Evolutionary conservation across 2,329 filamentous ascomycete species (phyloP), one percentile per base, ranked within the genome.

Genomic region (Pseudocercospora fijiensis): DNA sequence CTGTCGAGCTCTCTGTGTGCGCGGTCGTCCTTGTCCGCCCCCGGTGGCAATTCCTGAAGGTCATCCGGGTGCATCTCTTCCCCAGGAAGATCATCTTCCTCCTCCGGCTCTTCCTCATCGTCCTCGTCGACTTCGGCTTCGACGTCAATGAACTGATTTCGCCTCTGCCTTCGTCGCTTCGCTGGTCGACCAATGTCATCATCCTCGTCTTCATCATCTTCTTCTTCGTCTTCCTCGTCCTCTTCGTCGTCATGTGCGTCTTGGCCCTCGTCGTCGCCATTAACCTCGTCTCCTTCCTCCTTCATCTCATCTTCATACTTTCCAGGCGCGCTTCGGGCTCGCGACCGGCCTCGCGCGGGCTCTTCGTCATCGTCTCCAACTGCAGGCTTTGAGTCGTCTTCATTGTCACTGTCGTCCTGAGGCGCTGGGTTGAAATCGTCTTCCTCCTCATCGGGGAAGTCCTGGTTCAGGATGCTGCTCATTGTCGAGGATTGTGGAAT

Each of bases 41-140:
- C 90, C 64, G 85, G 88, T 56, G 85, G 86, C 26, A 88, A 77
- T 70, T 95, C 92, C 72, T 88, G 90, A 41, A 94, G 82, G 75
- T 98, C 94, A 77, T 96, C 93, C 6, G 91, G 91, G 76, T 98
- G 92, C 67, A 91, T 90, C 76, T 96, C 91, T 62, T 92, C 92
- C 62, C 84, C 92, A 71, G 92, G 88, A 64, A 91, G 87, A 60
- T 96, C 92, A 71, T 96, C 92, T 71, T 97, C 94, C 58, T 96
- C 92, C 68, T 96, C 92, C 66, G 91, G 90, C 69, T 86, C 89
- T 70, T 92, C 90, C 71, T 96, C 92, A 72, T 96, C 92, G 68
- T 96, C 88, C 64, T 90, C 95, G 74, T 98, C 95, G 71, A 99
- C 95, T 80, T 97, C 95, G 76, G 95, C 95, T 83, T 99, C 95